A percentile compares a stretch with the other conserved stretches of the same genome.
Evolutionary conservation across 2,329 filamentous ascomycete species (phyloP).

Genomic region (Cucurbitaria berberidis): DNA sequence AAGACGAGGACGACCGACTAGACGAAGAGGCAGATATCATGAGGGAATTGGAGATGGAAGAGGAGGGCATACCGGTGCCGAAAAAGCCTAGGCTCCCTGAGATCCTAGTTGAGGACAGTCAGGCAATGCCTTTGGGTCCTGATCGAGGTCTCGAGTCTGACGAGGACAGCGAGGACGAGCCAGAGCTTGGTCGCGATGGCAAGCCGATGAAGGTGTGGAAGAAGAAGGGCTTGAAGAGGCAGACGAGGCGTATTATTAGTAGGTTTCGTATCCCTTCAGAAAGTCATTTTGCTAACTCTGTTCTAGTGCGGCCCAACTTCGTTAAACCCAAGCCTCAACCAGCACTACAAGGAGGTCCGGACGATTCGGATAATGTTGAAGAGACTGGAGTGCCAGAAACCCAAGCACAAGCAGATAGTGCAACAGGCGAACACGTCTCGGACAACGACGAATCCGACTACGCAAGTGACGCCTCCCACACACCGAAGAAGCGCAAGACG

Average conservation of each 20-base stretch:
- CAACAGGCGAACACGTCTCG: constrained; percentile 46
- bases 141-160: constrained; percentile 60
- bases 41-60: constrained; percentile 69
- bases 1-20: constrained; percentile 57
- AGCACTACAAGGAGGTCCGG: constrained; percentile 26
- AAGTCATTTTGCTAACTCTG: constrained; percentile 25
- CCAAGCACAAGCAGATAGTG: constrained; percentile 30
- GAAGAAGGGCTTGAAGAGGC: constrained; percentile 84
- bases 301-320: constrained; percentile 48
- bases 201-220: constrained; percentile 71
- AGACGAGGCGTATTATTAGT: constrained; percentile 71
- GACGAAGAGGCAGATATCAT: constrained; percentile 78
- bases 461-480: constrained; percentile 50
- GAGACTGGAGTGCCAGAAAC: constrained; percentile 49
- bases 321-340: constrained; percentile 53
- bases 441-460: constrained; percentile 50
- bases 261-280: constrained; percentile 9
- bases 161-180: constrained; percentile 60
- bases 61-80: constrained; percentile 30
- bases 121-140: constrained; percentile 54
- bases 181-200: constrained; percentile 59
- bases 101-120: constrained; percentile 52
- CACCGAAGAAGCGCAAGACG: constrained; percentile 37
- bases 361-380: constrained; percentile 42
- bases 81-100: constrained; percentile 37